phyloP scores from a whole-genome alignment of 345 rosid species.

The Acer negundo region DNA sequence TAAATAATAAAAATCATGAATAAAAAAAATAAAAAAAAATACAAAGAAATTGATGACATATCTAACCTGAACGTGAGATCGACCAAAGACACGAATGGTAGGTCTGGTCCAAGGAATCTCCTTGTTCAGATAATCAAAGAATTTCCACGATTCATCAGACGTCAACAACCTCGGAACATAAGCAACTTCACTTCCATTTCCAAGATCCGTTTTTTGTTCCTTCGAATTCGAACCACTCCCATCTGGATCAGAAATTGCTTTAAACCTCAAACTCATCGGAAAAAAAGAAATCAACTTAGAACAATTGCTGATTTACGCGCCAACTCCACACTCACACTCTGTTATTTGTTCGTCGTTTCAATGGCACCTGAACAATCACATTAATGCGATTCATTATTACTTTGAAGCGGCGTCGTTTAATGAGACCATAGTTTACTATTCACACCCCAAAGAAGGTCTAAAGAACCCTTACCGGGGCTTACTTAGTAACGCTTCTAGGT shows the following conservation, averaged over 20 bases:
- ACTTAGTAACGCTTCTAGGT: too few species aligned
- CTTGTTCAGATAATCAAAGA: slow-evolving; percentile 69
- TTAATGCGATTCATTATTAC: too few species aligned
- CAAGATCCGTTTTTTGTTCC: slow-evolving; percentile 52
- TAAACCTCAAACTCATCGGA: slow-evolving; percentile 39
- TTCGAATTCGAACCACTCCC: neutral
- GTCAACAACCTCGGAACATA: slow-evolving; percentile 59
- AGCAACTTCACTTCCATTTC: slow-evolving; percentile 64
- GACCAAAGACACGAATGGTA: slow-evolving; percentile 68
- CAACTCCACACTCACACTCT: neutral
- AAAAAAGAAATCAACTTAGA: too few species aligned
- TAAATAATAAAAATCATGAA: too few species aligned
- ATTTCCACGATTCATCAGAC: slow-evolving; percentile 56
- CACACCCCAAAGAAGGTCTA: too few species aligned
- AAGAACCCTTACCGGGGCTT: too few species aligned
- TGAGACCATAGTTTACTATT: too few species aligned
- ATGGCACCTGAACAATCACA: neutral
- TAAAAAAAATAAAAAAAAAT: neutral
- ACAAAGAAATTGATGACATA: neutral
- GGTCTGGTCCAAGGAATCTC: slow-evolving; percentile 89
- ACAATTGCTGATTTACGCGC: neutral
- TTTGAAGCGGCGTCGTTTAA: too few species aligned
- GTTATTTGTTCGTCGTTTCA: neutral
- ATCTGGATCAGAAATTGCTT: slow-evolving; percentile 11
- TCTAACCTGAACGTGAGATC: slow-evolving; percentile 70